Base-by-base conservation (phyloP, 805 yeast species). In the Metschnikowia henanensis region DNA sequence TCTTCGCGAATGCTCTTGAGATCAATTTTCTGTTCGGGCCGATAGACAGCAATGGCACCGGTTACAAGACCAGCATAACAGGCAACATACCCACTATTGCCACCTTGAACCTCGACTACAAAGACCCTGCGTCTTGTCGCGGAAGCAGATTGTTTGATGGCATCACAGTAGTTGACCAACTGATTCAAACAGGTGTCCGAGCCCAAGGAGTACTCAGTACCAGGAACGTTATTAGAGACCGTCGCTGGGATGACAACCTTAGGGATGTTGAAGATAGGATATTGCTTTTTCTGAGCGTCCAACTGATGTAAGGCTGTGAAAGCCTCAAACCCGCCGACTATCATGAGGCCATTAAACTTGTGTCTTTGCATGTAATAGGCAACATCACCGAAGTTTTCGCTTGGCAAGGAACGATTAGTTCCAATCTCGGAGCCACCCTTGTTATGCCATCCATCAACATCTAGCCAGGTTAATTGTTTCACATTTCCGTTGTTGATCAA, bases 311-410 rank as follows among this genome's bases (percentile, higher is more conserved):
- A 76, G 1, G 97, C 81, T 9, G 76, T 76, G 75, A 83, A 94
- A n/a, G 97, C 98, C 73, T 94, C 99, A 61, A 91, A 94, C 0
- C 99, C 99, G 55, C 99, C 99, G 49, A 94, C 83, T 45, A 94
- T 76, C 49, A 94, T 78, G 52, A 92, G 76, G 31, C 98, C 99
- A 60, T 94, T 94, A 60, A 94, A 81, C 44, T 78, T 71, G 65
- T 83, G 84, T 67, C 89, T 89, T 64, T 92, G 96, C 76, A 94
- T 84, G 65, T 91, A 87, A 70, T 81, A 92, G 3, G 99, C 96
- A 56, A 91, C 83, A 62, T 89, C 79, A 40, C 99, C 99, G 55
- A 88, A 66, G 38, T 50, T 46, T 21, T 50, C 54, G 28, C 46
- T 41, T 6, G 52, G 52, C 40, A 48, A 43, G 20, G 77, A 65